Base-by-base conservation (phyloP, 164 flowering plant species). In the Pachysandra terminalis region DNA sequence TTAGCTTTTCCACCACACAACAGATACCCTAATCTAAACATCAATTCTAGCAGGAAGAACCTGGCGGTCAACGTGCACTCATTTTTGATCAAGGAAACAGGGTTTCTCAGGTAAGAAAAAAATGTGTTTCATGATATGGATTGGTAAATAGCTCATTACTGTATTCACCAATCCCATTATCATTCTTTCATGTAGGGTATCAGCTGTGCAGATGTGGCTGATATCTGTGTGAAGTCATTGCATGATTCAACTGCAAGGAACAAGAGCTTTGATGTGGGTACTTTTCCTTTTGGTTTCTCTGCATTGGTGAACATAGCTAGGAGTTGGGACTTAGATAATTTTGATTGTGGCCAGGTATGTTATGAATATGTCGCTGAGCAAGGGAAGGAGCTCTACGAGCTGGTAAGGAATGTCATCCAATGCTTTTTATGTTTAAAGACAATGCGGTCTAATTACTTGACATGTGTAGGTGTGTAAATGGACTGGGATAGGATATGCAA, bases 201-300 rank as follows among this genome's bases (percentile, higher is more conserved):
- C 65, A 91, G 98, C 79, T 94, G 98, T 73, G 97, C 96, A 0
- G 98, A 94, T 80, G 98, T 94, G 71, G 98, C 98, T 63, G 98
- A 94, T 71, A 94, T 94, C 40, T 94, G 98, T 72, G 98, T 91
- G 67, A 91, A 94, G 81, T 93, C 98, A 74, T 70, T 94, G 83
- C 98, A 94, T 73, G 98, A 94, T 80, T 84, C 98, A 64, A 90
- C 96, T 9, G 96, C 97, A 67, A 85, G 98, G 79, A 94, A 94
- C 82, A 94, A 91, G 79, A 91, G 98, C 76, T 91, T 94, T 75
- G 97, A 94, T 75, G 97, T 91, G 77, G 55, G 96, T 85, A 24
- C 21, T 65, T 35, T n/a, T 61, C 14, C 64, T 1, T 63, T 54
- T 48, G 24, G 2, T 58, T 48, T 56, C 63, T n/a, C 13, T 48